Evolutionary conservation across 768 basidiomycete genomes (phyloP).

Genomic region (Tubosaeta brunneosetosa): DNA sequence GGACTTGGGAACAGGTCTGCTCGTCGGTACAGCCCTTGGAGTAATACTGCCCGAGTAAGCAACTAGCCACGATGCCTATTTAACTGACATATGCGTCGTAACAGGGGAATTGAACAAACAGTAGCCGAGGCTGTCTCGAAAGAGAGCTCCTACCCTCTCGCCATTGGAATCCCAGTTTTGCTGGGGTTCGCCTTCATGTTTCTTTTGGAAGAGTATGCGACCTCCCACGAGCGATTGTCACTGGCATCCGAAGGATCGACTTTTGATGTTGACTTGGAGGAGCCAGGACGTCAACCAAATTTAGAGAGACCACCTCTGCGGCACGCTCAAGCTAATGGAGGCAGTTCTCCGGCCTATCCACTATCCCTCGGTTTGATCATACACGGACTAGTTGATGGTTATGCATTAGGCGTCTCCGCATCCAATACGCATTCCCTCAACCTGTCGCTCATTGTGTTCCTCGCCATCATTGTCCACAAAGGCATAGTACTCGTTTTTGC

Average conservation of each 20-base stretch:
- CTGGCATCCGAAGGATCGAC: slow-evolving; percentile 15
- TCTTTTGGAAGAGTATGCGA: slow-evolving; percentile 58
- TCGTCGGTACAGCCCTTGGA: slow-evolving; percentile 85
- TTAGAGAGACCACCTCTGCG: slow-evolving; percentile 11
- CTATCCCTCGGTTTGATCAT: slow-evolving; percentile 82
- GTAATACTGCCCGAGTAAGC: slow-evolving; percentile 93
- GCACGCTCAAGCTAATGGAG: slow-evolving; percentile 13
- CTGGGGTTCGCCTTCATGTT: slow-evolving; percentile 57
- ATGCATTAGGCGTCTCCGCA: slow-evolving; percentile 81
- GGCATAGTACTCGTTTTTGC: slow-evolving; percentile 34
- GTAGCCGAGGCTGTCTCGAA: slow-evolving; percentile 32
- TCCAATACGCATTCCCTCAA: slow-evolving; percentile 39
- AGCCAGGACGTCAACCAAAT: slow-evolving; percentile 40
- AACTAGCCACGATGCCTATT: not conserved
- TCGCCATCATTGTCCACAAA: slow-evolving; percentile 92
- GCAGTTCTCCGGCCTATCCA: slow-evolving; percentile 49
- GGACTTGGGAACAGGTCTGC: slow-evolving; percentile 72
- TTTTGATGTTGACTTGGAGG: slow-evolving; percentile 63
- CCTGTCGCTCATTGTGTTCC: slow-evolving; percentile 80
- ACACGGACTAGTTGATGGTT: slow-evolving; percentile 88
- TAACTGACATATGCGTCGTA: not conserved
- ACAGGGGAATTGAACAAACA: slow-evolving; percentile 69
- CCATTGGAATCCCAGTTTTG: slow-evolving; percentile 61
- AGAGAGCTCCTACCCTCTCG: slow-evolving; percentile 41
- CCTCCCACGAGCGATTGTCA: slow-evolving; percentile 43